Base-by-base conservation (phyloP, 2,329 filamentous ascomycete genomes). In the Stemphylium beticola region DNA sequence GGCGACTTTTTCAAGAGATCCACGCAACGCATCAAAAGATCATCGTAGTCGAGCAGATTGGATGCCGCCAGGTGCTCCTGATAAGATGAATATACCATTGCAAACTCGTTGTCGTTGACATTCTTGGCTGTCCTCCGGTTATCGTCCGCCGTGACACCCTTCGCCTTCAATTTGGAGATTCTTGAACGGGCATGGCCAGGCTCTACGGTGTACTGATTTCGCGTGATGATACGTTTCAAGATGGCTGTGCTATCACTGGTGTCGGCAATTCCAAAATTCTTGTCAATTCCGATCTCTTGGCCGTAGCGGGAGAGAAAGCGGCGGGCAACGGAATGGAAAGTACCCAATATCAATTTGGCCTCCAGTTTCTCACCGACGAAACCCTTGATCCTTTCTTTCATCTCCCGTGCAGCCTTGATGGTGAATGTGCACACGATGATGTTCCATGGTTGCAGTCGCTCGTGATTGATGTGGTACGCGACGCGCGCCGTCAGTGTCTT, bases 391-490 rank as follows among this genome's bases (percentile, higher is more conserved):
- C 93, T 86, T 69, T 92, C 87, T 68, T 92, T 92, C 93, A 99
- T 99, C 78, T 98, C 93, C 15, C 83, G 85, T 15, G 93, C 91
- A 1, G 95, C 93, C 75, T 98, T 98, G 74, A 96, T 92, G 2
- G 95, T 99, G 72, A 99, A 99, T 0, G 93, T 98, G 58, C 93
- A 95, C 55, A 97, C 93, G 55, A 99, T 87, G 67, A 98, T 87
- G 77, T 97, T 92, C 78, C 90, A 87, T 68, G 93, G 93, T 52
- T 86, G 84, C 65, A 91, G 85, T 37, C 87, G 85, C 64, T 85
- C 79, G 66, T 89, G 82, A 45, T 88, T 85, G 49, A 97, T 84
- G 26, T 97, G 85, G 82, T 93, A 96, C 65, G 93, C 93, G 53
- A 97, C 92, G 58, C 95, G 89, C 39, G 93, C 91, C 0, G 93